Evolutionary conservation across 2,329 filamentous ascomycete genomes (phyloP), one percentile per base, ranked within the genome.

Genomic region (Claviceps fusiformis): DNA sequence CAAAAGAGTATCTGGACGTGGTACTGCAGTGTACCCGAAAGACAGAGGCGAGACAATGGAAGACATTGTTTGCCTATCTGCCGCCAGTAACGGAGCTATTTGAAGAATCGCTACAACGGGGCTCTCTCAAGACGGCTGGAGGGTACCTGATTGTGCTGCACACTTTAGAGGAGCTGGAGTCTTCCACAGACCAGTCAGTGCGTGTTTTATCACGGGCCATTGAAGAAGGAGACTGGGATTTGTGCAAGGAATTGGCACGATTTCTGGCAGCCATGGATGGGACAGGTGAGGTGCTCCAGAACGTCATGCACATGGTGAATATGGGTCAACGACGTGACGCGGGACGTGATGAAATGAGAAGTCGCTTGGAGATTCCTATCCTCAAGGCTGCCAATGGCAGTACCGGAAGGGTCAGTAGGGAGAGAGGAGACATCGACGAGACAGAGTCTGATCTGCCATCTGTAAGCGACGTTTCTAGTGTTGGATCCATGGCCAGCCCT

Each of bases 1-100:
- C 85, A 68, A 85, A 84, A 55, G 82, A 89, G 56, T 98, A 96
- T 65, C 82, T 97, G 17, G 92, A 97, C 63, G 93, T 97, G 56
- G 85, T 98, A 29, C 86, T 98, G 24, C 93, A 95, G 70, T 98
- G 93, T 71, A 96, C 93, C 1, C 86, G 93, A 54, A 98, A 98
- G 71, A 98, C 93, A 0, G 93, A 98, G 66, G 83, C 95, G 8
- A 83, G 92, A 44, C 95, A 89, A 55, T 98, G 93, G 93, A 84
- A 87, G 57, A 96, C 93, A 0, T 76, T 98, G 1, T 98, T 98
- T 68, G 83, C 85, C 5, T 90, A 96, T 63, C 77, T 98, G 1
- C 93, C 93, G 0, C 89, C 92, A 1, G 89, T 92, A 4, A 86
- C 90, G 63, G 87, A 93, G 61, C 78, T 98, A 0, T 98, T 98